A percentile compares a stretch with the other conserved stretches of the same genome.
These are phyloP conservation scores for Panus rudis DNA, from an alignment of 768 basidiomycete genomes.

Conservation along the genomic window DNA sequence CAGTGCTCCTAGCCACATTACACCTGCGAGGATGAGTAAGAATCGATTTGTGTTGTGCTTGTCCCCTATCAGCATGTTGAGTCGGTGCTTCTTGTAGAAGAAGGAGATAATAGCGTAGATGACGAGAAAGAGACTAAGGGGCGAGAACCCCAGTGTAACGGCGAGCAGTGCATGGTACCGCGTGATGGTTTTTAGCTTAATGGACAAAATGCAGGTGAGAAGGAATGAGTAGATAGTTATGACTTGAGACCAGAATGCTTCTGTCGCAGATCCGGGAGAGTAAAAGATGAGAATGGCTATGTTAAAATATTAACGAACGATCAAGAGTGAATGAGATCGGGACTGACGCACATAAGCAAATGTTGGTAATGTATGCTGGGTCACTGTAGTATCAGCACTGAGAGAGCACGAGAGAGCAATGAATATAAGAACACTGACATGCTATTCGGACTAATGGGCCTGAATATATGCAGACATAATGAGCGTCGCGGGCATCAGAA, in stretches of 20 bases:
- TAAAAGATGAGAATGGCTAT: constrained; percentile 3
- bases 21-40: not conserved
- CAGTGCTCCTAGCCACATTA: not conserved
- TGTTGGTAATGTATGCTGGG: constrained; percentile 1
- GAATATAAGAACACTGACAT: not conserved
- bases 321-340: not conserved
- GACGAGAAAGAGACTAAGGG: not conserved
- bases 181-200: not conserved
- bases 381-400: not conserved
- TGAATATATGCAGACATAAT: not conserved
- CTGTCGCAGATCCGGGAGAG: not conserved
- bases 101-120: not conserved
- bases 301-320: not conserved
- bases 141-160: not conserved
- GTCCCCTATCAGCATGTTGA: not conserved
- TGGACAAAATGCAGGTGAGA: not conserved
- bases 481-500: not conserved
- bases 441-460: not conserved
- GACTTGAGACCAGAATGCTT: constrained; percentile 3
- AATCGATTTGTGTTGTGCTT: not conserved
- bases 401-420: no score
- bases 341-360: constrained; percentile 2
- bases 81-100: not conserved
- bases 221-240: constrained; percentile 2
- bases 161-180: not conserved